phyloP scores from a whole-genome alignment of 192 early-diverging fungal genomes.

The Backusella luteola region DNA sequence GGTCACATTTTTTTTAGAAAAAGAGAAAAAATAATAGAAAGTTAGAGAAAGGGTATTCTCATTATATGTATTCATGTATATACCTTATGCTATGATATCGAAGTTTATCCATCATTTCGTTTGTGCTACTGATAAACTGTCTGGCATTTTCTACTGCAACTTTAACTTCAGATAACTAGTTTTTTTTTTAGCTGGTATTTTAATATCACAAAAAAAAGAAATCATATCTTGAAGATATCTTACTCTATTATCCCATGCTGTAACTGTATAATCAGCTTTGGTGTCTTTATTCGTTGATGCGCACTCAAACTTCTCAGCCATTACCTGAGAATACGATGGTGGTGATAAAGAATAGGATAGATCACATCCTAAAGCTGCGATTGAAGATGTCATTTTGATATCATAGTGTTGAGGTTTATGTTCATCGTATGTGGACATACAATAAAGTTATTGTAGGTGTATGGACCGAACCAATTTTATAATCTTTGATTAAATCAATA shows the following conservation, averaged over 20 bases:
- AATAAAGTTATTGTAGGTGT: not conserved
- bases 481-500: not conserved
- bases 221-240: not conserved
- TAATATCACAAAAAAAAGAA: not conserved
- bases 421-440: conserved; percentile 1
- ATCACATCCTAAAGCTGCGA: not conserved
- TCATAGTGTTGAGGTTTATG: not conserved
- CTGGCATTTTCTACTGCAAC: conserved; percentile 1
- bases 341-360: not conserved
- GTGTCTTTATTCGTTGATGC: not conserved
- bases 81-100: conserved; percentile 7
- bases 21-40: not conserved
- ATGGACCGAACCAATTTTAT: not conserved
- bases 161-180: not conserved
- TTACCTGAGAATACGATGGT: not conserved
- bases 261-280: not conserved
- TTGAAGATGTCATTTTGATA: conserved; percentile 1
- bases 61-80: not conserved
- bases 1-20: not conserved
- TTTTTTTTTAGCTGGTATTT: conserved; percentile 1
- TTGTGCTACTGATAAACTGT: conserved; percentile 3
- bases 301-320: not conserved
- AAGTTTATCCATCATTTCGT: conserved; percentile 4
- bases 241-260: not conserved
- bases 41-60: not conserved